These are phyloP conservation scores for Auriscalpium vulgare DNA, from an alignment of 768 basidiomycete species.

Conservation along the genomic window DNA sequence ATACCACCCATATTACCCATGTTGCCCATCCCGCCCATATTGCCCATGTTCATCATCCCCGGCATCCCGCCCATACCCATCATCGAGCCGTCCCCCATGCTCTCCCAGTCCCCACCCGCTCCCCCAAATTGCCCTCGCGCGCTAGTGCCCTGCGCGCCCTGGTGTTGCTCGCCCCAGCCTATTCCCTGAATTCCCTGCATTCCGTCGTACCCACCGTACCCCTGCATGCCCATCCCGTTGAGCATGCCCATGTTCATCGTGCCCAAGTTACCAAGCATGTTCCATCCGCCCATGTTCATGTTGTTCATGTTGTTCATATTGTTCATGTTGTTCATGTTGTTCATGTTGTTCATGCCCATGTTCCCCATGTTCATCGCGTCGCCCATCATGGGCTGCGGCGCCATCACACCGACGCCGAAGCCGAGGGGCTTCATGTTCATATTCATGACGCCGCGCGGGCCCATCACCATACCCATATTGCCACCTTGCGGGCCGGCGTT, in stretches of 20 bases:
- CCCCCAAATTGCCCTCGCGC: slow-evolving; percentile 15
- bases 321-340: slow-evolving; percentile 16
- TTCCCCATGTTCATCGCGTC: slow-evolving; percentile 29
- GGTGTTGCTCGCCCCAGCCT: slow-evolving; percentile 2
- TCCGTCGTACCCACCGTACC: slow-evolving; percentile 16
- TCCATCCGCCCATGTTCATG: slow-evolving; percentile 23
- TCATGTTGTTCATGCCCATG: slow-evolving; percentile 17
- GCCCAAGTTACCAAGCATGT: slow-evolving; percentile 23
- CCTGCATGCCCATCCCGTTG: slow-evolving; percentile 32
- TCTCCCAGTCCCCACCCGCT: slow-evolving; percentile 25
- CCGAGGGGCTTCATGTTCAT: slow-evolving; percentile 8
- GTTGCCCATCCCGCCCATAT: slow-evolving; percentile 23
- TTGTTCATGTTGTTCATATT: slow-evolving; percentile 18
- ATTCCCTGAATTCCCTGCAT: slow-evolving; percentile 3
- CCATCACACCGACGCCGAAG: slow-evolving; percentile 23
- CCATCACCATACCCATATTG: slow-evolving; percentile 3
- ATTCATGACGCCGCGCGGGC: slow-evolving; percentile 1
- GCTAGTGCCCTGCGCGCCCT: slow-evolving; percentile 19
- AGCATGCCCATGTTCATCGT: slow-evolving; percentile 1
- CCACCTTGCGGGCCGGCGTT: slow-evolving; percentile 7
- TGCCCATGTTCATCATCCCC: slow-evolving; percentile 35
- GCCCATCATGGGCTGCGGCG: slow-evolving; percentile 30
- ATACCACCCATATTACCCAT: slow-evolving; percentile 17
- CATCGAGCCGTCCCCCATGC: slow-evolving; percentile 22
- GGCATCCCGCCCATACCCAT: slow-evolving; percentile 33